Conservation (phyloP, 306 rosid species). For the cucumber (Cucumis sativus) region Cucumber_9930_V3 NC_026660.2:29644501-29645000, state of each 20-base stretch:
- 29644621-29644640: not conserved
- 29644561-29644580: slow-evolving; percentile 97
- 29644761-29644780: not conserved
- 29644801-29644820: not conserved
- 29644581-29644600: slow-evolving; percentile 76
- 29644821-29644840: not conserved
- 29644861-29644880: not conserved
- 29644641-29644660: slow-evolving; percentile 16
- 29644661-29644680: not conserved
- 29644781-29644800: not conserved
- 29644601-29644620: not conserved
- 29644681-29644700: too few species aligned
- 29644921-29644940: not conserved
- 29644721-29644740: not conserved
- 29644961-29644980: not conserved
- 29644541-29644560: slow-evolving; percentile 81
- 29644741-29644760: not conserved
- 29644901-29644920: not conserved
- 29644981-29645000: not conserved
- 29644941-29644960: not conserved
- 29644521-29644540: slow-evolving; percentile 76
- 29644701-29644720: too few species aligned
- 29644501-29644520: slow-evolving; percentile 82
- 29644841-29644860: not conserved
- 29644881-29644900: not conserved